A percentile compares a stretch with the other conserved stretches of the same genome.
These are phyloP conservation scores for Strobilomyces confusus DNA, from an alignment of 768 basidiomycete species.

Conservation along the genomic window DNA sequence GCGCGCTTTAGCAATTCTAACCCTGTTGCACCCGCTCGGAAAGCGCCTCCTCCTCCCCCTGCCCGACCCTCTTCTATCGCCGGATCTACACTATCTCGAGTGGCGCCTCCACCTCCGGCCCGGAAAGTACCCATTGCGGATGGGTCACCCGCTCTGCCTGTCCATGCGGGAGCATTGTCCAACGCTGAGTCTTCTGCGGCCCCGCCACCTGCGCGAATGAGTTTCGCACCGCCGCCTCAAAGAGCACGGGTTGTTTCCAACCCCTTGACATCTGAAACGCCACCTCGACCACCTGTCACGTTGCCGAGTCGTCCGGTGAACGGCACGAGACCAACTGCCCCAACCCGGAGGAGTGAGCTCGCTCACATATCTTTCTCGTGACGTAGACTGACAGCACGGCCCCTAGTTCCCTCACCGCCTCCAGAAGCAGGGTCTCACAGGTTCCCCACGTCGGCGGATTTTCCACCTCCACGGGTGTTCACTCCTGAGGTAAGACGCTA, in stretches of 20 bases:
- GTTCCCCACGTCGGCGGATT: conserved; percentile 72
- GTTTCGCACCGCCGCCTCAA: conserved; percentile 21
- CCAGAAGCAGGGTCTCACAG: conserved; percentile 64
- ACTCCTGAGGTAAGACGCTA: conserved; percentile 49
- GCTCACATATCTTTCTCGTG: not conserved
- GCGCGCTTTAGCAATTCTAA: conserved; percentile 20
- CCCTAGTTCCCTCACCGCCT: conserved; percentile 51
- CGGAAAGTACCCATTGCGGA: conserved; percentile 32
- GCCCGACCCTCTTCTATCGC: conserved; percentile 37
- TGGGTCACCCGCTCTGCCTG: conserved; percentile 32
- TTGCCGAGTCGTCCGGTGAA: conserved; percentile 22
- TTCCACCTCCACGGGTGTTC: conserved; percentile 75
- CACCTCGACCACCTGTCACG: conserved; percentile 8
- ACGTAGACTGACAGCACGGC: conserved; percentile 12
- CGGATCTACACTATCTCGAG: conserved; percentile 26
- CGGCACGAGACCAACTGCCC: conserved; percentile 33
- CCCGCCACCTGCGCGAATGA: conserved; percentile 27
- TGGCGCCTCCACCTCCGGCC: conserved; percentile 38
- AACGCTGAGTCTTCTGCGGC: conserved; percentile 36
- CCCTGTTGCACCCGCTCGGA: conserved; percentile 29
- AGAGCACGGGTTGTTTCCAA: conserved; percentile 25
- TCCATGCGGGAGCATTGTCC: conserved; percentile 43
- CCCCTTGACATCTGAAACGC: conserved; percentile 21
- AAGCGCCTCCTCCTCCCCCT: conserved; percentile 43
- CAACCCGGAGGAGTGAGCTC: conserved; percentile 47